Evolutionary conservation across 129 eudicot species (phyloP).

Genomic region (Centella asiatica): DNA sequence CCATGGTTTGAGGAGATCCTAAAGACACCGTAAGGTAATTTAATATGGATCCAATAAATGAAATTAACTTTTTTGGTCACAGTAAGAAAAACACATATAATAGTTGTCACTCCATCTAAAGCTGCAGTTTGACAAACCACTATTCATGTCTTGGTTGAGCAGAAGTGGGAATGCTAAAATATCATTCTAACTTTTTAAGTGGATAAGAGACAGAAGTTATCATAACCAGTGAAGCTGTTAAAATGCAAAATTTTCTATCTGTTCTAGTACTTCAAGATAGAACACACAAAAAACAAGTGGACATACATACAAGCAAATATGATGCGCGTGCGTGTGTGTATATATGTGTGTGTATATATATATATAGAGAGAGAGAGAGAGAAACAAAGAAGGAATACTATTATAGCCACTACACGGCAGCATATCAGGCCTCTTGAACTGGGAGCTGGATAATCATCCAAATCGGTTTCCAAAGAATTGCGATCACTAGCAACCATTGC

Average conservation of each 20-base stretch:
- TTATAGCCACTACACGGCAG: conserved; percentile 63
- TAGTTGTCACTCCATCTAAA: background rate
- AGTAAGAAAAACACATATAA: background rate
- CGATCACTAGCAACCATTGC: conserved; percentile 30
- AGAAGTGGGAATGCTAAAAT: too few species aligned
- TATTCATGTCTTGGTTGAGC: background rate
- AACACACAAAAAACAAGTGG: background rate
- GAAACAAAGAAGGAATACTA: conserved; percentile 37
- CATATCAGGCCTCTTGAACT: conserved; percentile 56
- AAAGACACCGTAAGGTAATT: too few species aligned
- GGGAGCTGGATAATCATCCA: conserved; percentile 41
- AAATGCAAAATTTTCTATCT: background rate
- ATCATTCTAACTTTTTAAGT: too few species aligned
- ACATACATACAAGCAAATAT: too few species aligned
- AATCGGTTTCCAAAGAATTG: conserved; percentile 28
- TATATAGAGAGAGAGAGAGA: background rate
- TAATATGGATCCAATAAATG: too few species aligned
- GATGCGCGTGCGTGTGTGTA: too few species aligned
- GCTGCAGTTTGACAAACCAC: background rate
- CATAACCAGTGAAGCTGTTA: background rate
- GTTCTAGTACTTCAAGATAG: background rate
- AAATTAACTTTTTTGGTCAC: background rate
- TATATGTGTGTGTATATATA: background rate
- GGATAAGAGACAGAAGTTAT: too few species aligned
- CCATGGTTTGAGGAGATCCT: too few species aligned